A percentile compares a stretch with the other conserved stretches of the same genome.
These are phyloP conservation scores for Aspergillus intermedius DNA, from an alignment of 2,329 filamentous ascomycete genomes.

Conservation along the genomic window DNA sequence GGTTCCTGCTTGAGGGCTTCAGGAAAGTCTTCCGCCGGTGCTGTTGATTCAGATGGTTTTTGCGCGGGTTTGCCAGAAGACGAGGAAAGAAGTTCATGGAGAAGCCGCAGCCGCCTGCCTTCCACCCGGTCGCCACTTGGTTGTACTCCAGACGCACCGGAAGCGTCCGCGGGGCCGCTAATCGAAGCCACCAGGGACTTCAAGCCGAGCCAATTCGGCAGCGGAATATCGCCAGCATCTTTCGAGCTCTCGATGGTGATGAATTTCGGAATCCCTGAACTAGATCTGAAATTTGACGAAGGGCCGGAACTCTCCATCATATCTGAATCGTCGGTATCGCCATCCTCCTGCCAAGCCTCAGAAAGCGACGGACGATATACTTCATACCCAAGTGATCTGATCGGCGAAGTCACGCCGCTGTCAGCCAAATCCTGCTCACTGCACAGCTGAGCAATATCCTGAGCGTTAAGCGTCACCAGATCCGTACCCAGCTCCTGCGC, in stretches of 20 bases:
- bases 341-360: constrained; percentile 28
- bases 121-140: constrained; percentile 19
- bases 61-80: constrained; percentile 8
- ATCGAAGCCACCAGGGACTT: constrained; percentile 29
- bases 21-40: constrained; percentile 7
- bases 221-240: constrained; percentile 25
- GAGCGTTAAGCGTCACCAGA: constrained; percentile 39
- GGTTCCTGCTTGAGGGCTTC: constrained; percentile 12
- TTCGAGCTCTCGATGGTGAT: constrained; percentile 29
- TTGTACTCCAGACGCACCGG: constrained; percentile 9
- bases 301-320: constrained; percentile 12
- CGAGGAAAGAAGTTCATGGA: constrained; percentile 29
- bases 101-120: constrained; percentile 27
- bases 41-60: constrained; percentile 3
- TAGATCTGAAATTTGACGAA: constrained; percentile 14
- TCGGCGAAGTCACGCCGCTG: constrained; percentile 25
- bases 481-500: constrained; percentile 50
- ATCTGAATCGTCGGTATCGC: constrained; percentile 42
- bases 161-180: constrained; percentile 20
- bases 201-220: constrained; percentile 26
- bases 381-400: constrained; percentile 49
- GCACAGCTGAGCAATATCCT: constrained; percentile 41
- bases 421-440: constrained; percentile 37
- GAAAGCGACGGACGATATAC: constrained; percentile 39
- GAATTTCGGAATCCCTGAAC: constrained; percentile 20